Evolutionary conservation across 1,284 basidiomycete species (phyloP).

Genomic region (Phellopilus nigrolimitatus): DNA sequence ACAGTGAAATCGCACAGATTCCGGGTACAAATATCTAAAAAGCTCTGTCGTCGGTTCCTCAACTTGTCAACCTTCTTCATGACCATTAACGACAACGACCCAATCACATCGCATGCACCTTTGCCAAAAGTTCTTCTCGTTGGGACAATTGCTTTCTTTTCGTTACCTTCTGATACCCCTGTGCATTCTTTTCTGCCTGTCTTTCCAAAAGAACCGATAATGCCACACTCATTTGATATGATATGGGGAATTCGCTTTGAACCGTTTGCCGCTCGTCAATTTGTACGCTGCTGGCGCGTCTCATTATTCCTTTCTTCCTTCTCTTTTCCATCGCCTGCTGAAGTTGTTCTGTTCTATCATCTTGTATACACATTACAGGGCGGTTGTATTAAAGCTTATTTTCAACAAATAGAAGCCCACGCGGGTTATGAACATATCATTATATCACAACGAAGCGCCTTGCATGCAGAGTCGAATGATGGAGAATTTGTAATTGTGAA

Average conservation of each 20-base stretch:
- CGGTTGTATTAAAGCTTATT: constrained; percentile 13
- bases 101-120: not conserved
- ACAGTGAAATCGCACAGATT: too few relatives aligned
- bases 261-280: not conserved
- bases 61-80: constrained; percentile 2
- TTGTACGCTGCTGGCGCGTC: not conserved
- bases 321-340: not conserved
- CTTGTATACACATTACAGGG: constrained; percentile 18
- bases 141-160: constrained; percentile 10
- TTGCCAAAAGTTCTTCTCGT: not conserved
- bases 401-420: constrained; percentile 11
- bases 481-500: not conserved
- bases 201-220: too few relatives aligned
- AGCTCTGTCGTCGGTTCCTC: constrained; percentile 2
- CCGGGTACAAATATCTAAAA: too few relatives aligned
- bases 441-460: not conserved
- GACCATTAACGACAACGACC: constrained; percentile 10
- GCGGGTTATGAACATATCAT: constrained; percentile 1
- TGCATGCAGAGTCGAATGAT: too few relatives aligned
- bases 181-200: not conserved
- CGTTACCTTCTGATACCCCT: constrained; percentile 5
- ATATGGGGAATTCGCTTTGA: constrained; percentile 8
- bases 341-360: constrained; percentile 9
- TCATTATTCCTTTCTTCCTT: not conserved
- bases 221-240: constrained; percentile 11